Percentiles rank a stretch among this genome's conserved stretches.
Evolutionary conservation across 2,329 filamentous ascomycete genomes (phyloP).

Genomic region (Aschersonia sp.): DNA sequence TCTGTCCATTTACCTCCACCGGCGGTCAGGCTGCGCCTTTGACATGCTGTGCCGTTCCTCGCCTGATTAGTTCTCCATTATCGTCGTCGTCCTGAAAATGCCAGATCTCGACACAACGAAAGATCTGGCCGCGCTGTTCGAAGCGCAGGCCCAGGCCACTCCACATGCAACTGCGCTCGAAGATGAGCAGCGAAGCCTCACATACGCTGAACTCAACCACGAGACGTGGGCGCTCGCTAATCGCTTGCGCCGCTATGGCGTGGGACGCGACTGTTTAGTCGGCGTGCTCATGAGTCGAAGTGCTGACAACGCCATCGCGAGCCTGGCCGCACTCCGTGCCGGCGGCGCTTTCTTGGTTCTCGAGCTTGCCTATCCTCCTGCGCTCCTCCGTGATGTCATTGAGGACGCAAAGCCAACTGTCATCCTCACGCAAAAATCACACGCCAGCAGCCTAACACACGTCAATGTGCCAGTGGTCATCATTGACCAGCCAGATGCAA

Average conservation of each 20-base stretch:
- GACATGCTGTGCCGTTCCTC: neutral
- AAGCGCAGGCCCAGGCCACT: conserved; percentile 51
- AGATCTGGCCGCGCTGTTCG: conserved; percentile 60
- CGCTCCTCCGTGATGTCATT: conserved; percentile 60
- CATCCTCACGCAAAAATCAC: conserved; percentile 52
- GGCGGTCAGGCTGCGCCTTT: too few species aligned
- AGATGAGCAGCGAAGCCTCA: conserved; percentile 52
- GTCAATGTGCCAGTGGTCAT: conserved; percentile 47
- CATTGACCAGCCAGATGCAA: conserved; percentile 35
- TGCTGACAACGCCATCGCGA: conserved; percentile 67
- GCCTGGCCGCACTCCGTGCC: conserved; percentile 61
- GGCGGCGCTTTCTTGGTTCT: conserved; percentile 71
- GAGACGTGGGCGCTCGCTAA: conserved; percentile 51
- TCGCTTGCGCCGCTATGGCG: conserved; percentile 51
- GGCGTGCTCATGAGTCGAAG: conserved; percentile 64
- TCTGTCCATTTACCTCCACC: too few species aligned
- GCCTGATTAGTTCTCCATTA: neutral
- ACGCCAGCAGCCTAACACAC: conserved; percentile 48
- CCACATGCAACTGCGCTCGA: conserved; percentile 59
- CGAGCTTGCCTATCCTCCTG: conserved; percentile 64
- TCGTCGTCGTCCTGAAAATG: conserved; percentile 25
- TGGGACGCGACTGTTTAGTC: conserved; percentile 59
- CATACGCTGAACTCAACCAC: conserved; percentile 57
- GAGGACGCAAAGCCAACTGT: conserved; percentile 61
- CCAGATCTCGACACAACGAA: conserved; percentile 54